Conservation (phyloP, 208 protist genomes). For the Blastocrithidia nonstop region DNA sequence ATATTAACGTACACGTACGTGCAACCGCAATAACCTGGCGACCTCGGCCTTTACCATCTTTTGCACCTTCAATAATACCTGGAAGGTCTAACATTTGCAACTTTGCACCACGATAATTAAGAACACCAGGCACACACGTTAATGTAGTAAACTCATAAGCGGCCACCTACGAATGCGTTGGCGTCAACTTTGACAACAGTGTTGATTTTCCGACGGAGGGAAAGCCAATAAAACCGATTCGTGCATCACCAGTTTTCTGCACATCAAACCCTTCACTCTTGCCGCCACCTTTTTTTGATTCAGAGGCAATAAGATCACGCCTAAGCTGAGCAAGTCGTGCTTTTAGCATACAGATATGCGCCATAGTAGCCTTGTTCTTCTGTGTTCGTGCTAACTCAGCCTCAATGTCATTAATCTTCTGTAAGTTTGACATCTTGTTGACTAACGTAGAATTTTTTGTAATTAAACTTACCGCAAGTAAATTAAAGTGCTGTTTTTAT, state of each 20-base stretch:
- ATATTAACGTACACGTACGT: constrained; percentile 95
- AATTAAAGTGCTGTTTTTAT: no score
- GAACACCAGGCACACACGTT: constrained; percentile 94
- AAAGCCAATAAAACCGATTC: constrained; percentile 95
- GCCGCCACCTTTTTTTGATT: constrained; percentile 77
- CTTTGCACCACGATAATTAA: constrained; percentile 90
- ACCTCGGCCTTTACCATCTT: constrained; percentile 98
- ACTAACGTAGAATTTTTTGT: no score
- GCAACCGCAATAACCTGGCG: constrained; percentile 95
- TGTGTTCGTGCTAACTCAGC: constrained; percentile 95
- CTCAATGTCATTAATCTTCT: constrained; percentile 94
- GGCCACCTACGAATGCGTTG: constrained; percentile 93
- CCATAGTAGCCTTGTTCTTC: constrained; percentile 97
- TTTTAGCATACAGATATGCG: constrained; percentile 96
- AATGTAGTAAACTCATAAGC: constrained; percentile 99
- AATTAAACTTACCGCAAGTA: no score
- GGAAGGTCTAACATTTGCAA: constrained; percentile 93
- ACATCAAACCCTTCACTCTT: constrained; percentile 96
- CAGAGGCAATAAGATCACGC: constrained; percentile 88
- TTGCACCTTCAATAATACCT: constrained; percentile 99
- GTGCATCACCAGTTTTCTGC: constrained; percentile 92
- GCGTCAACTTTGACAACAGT: constrained; percentile 94
- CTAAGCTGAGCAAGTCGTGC: constrained; percentile 96
- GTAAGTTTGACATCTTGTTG: constrained; percentile 25
- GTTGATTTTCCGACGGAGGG: constrained; percentile 97